phyloP scores from a whole-genome alignment of 1,139 yeast species.

The Geotrichum aggregatum region DNA sequence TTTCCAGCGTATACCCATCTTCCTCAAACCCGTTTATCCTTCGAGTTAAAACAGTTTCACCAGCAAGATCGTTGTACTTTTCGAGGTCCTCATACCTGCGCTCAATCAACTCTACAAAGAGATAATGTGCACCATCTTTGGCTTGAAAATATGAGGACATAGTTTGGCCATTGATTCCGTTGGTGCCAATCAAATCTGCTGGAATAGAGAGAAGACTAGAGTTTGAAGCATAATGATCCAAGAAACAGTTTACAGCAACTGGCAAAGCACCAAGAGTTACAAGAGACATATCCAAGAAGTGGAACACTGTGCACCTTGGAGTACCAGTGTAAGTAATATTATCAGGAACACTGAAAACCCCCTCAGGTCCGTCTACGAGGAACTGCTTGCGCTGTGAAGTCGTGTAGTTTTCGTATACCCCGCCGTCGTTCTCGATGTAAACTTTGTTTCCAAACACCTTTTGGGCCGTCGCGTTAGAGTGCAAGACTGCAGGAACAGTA shows the following conservation, averaged over 20 bases:
- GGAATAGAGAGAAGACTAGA: neutral
- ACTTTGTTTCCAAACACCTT: conserved; percentile 7
- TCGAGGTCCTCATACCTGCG: neutral
- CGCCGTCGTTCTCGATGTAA: neutral
- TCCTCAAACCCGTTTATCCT: neutral
- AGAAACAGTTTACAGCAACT: neutral
- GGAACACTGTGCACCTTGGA: conserved; percentile 7
- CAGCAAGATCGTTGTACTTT: neutral
- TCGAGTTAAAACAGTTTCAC: neutral
- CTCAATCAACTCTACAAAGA: conserved; percentile 5
- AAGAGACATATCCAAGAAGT: neutral
- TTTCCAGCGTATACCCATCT: neutral
- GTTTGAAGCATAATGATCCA: neutral
- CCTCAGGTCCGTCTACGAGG: conserved; percentile 5
- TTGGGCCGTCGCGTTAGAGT: conserved; percentile 1
- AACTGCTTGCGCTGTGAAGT: neutral
- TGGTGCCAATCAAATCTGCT: neutral
- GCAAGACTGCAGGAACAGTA: no score
- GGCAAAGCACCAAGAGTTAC: neutral
- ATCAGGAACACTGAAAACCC: neutral
- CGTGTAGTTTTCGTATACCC: neutral
- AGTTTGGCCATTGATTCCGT: neutral
- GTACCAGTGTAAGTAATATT: neutral
- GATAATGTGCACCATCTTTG: conserved; percentile 6
- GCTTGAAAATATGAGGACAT: neutral